Evolutionary conservation across 495 filamentous ascomycete genomes (phyloP).

Genomic region (Talaromyces ruber): DNA sequence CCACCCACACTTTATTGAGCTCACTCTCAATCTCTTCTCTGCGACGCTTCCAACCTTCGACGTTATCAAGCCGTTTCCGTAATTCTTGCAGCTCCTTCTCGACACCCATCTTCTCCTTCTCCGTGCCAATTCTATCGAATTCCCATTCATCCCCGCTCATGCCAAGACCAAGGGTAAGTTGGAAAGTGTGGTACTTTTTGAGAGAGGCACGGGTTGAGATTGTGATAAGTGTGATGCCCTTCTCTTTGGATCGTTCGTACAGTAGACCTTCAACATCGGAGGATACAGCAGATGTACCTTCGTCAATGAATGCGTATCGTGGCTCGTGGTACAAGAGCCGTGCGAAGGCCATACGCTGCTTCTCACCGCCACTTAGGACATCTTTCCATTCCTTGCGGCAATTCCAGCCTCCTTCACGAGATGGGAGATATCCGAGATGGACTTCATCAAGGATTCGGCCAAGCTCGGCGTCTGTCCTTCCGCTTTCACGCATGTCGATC

Average conservation of each 20-base stretch:
- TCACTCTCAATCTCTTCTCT: conserved; percentile 68
- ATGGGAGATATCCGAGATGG: conserved; percentile 76
- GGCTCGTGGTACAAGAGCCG: conserved; percentile 91
- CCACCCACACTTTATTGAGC: conserved; percentile 52
- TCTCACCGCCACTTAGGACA: conserved; percentile 93
- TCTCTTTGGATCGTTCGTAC: conserved; percentile 86
- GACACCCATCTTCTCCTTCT: conserved; percentile 80
- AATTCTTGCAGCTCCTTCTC: conserved; percentile 83
- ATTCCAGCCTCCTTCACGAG: conserved; percentile 95
- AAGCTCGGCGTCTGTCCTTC: conserved; percentile 65
- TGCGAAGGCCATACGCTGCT: conserved; percentile 89
- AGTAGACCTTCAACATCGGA: conserved; percentile 91
- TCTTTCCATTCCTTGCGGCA: conserved; percentile 98
- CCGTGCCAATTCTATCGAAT: conserved; percentile 86
- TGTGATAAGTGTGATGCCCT: conserved; percentile 88
- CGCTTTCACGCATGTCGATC: conserved; percentile 81
- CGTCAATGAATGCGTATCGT: conserved; percentile 86
- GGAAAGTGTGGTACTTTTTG: conserved; percentile 91
- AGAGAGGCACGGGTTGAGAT: conserved; percentile 88
- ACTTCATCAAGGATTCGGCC: conserved; percentile 72
- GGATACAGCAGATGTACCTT: conserved; percentile 88
- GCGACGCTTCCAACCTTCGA: conserved; percentile 74
- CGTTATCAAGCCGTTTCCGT: conserved; percentile 65
- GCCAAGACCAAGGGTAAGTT: conserved; percentile 71
- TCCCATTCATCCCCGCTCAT: conserved; percentile 64